Conservation (phyloP, 1,284 basidiomycete species). For the Fomes fomentarius region DNA sequence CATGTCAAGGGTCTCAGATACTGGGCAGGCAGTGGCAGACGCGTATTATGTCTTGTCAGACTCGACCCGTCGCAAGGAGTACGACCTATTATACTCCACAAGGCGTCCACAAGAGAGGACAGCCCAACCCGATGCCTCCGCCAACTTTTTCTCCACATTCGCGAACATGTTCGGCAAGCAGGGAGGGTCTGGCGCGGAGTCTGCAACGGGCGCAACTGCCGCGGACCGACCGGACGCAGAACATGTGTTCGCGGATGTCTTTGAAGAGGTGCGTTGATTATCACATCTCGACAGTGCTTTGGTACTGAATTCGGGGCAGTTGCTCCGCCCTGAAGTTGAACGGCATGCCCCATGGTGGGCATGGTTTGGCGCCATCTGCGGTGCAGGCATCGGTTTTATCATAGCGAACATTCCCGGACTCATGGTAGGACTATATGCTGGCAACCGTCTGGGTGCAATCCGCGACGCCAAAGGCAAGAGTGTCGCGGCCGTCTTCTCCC, state of each 20-base stretch:
- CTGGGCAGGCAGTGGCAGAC: slow-evolving; percentile 89
- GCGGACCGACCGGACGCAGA: slow-evolving; percentile 74
- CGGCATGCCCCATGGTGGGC: slow-evolving; percentile 73
- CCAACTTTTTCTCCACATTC: slow-evolving; percentile 81
- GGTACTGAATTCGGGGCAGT: too few relatives aligned
- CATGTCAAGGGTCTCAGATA: too few relatives aligned
- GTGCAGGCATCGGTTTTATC: slow-evolving; percentile 82
- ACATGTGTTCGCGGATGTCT: slow-evolving; percentile 85
- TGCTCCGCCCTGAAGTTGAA: slow-evolving; percentile 80
- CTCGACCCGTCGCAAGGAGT: slow-evolving; percentile 76
- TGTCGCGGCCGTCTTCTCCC: slow-evolving; percentile 88
- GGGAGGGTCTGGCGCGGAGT: slow-evolving; percentile 34
- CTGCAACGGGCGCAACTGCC: slow-evolving; percentile 35
- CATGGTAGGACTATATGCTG: slow-evolving; percentile 80
- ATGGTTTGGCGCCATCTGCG: slow-evolving; percentile 74
- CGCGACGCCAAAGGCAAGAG: slow-evolving; percentile 93
- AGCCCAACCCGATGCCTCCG: slow-evolving; percentile 66
- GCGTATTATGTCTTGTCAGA: slow-evolving; percentile 97
- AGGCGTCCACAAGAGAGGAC: slow-evolving; percentile 53
- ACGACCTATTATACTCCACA: slow-evolving; percentile 71
- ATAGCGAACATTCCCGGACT: slow-evolving; percentile 86
- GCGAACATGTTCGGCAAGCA: slow-evolving; percentile 63
- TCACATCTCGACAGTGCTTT: too few relatives aligned
- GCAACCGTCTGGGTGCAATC: slow-evolving; percentile 85
- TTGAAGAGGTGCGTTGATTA: slow-evolving; percentile 70